phyloP scores from a whole-genome alignment of 2,329 filamentous ascomycete genomes.

The Verticillium tricorpus region DNA sequence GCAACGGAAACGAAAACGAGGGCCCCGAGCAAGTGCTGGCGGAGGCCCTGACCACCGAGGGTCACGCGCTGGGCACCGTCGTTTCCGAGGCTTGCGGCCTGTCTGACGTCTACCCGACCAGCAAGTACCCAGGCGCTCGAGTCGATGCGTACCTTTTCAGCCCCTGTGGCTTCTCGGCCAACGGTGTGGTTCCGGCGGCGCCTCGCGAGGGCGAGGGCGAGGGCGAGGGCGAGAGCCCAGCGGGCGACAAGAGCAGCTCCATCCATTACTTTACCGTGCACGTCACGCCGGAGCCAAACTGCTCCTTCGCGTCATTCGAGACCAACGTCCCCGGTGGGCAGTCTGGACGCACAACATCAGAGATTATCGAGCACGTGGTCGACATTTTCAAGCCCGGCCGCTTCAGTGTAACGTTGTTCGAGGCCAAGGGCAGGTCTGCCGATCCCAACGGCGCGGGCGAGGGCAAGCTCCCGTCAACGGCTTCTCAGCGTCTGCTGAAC shows the following conservation, averaged over 20 bases:
- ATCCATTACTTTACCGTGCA: conserved; percentile 98
- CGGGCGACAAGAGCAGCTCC: conserved; percentile 38
- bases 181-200: conserved; percentile 85
- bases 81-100: conserved; percentile 89
- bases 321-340: conserved; percentile 92
- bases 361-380: conserved; percentile 91
- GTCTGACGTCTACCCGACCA: conserved; percentile 80
- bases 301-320: conserved; percentile 97
- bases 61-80: conserved; percentile 86
- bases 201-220: conserved; percentile 41
- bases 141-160: conserved; percentile 96
- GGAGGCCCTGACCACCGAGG: conserved; percentile 82
- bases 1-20: conserved; percentile 54
- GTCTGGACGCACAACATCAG: conserved; percentile 80
- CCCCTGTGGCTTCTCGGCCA: conserved; percentile 95
- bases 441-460: conserved; percentile 34
- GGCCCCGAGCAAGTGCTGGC: conserved; percentile 53
- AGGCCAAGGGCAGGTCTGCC: conserved; percentile 65
- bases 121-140: conserved; percentile 84
- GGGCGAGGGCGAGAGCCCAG: conserved; percentile 11
- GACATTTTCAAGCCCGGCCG: conserved; percentile 96
- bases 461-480: conserved; percentile 30
- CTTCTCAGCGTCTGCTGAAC: conserved; percentile 60
- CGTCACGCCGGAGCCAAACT: conserved; percentile 94
- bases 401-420: conserved; percentile 95